Evolutionary conservation across 2,329 filamentous ascomycete species (phyloP).

Genomic region (Penicillium concentricum): DNA sequence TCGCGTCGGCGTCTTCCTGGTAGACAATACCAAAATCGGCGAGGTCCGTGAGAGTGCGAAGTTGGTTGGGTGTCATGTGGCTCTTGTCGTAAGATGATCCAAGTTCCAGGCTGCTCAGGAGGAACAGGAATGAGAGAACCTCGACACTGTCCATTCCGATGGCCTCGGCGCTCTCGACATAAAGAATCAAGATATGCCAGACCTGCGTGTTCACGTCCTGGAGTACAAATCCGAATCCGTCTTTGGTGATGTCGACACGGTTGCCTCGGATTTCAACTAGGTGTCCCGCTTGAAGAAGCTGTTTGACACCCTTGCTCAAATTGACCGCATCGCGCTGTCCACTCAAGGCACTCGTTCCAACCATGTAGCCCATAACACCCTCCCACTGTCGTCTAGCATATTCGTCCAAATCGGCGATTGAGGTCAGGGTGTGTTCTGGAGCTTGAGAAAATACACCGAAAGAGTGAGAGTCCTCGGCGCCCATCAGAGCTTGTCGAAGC

Average conservation of each 20-base stretch:
- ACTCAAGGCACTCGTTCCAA: slow-evolving; percentile 55
- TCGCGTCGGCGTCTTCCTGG: slow-evolving; percentile 47
- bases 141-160: slow-evolving; percentile 84
- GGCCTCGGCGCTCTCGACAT: slow-evolving; percentile 78
- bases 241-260: slow-evolving; percentile 76
- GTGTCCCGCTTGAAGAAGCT: slow-evolving; percentile 74
- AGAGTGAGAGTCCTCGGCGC: slow-evolving; percentile 78
- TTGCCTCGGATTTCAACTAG: slow-evolving; percentile 66
- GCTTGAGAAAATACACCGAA: slow-evolving; percentile 82
- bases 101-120: slow-evolving; percentile 88
- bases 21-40: slow-evolving; percentile 93
- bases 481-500: slow-evolving; percentile 81
- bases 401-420: slow-evolving; percentile 72
- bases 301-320: slow-evolving; percentile 77
- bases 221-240: slow-evolving; percentile 89
- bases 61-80: slow-evolving; percentile 76
- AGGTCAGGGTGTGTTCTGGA: slow-evolving; percentile 62
- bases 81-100: slow-evolving; percentile 87
- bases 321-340: slow-evolving; percentile 47
- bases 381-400: slow-evolving; percentile 93
- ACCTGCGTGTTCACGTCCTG: slow-evolving; percentile 96
- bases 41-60: slow-evolving; percentile 85
- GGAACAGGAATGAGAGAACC: slow-evolving; percentile 93
- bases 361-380: slow-evolving; percentile 91
- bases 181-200: slow-evolving; percentile 91